Evolutionary conservation across 176 grass and related monocot species (phyloP).

Genomic region (Lolium multiflorum): DNA sequence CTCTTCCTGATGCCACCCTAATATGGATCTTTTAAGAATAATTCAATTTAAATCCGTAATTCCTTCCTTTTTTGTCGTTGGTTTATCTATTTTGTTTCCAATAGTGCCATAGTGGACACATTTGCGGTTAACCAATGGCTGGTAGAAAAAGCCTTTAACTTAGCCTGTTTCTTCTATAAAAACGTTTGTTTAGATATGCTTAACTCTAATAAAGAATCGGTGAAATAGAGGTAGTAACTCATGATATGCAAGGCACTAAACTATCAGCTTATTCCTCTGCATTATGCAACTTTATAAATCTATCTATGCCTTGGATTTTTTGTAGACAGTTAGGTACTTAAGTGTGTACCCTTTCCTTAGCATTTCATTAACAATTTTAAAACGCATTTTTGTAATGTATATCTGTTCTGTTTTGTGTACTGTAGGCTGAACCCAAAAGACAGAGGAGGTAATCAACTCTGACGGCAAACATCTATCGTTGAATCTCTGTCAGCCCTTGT

Average conservation of each 20-base stretch:
- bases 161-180: background rate
- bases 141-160: background rate
- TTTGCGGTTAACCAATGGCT: background rate
- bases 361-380: background rate
- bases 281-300: background rate
- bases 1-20: background rate
- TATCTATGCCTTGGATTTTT: background rate
- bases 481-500: slow-evolving; percentile 20
- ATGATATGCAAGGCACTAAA: background rate
- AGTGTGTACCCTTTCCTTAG: background rate
- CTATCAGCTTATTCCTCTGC: background rate
- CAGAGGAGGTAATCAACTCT: slow-evolving; percentile 63
- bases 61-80: background rate
- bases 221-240: background rate
- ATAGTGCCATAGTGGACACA: background rate
- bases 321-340: background rate
- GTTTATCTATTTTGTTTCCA: background rate
- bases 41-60: background rate
- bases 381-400: background rate
- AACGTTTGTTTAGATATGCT: background rate
- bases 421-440: slow-evolving; percentile 71
- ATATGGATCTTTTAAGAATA: background rate
- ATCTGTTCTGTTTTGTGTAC: slow-evolving; percentile 1
- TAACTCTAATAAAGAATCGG: background rate
- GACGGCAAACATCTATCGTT: background rate